Percentiles rank a stretch among this genome's conserved stretches.
These are phyloP conservation scores for Trypanosoma mega DNA, from an alignment of 208 protist genomes.

Conservation along the genomic window DNA sequence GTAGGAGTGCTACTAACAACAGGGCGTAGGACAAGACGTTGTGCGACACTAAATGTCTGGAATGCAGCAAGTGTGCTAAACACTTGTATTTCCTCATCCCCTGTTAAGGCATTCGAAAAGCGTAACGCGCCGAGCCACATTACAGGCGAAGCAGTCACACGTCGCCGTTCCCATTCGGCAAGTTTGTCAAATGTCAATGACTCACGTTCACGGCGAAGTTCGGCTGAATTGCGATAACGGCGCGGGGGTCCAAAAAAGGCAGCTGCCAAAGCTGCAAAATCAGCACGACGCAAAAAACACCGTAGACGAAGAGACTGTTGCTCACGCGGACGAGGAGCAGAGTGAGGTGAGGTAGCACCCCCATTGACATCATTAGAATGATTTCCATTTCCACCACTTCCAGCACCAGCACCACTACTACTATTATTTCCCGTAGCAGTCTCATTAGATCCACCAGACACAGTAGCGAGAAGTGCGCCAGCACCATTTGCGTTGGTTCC, in stretches of 20 bases:
- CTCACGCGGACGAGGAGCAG: background rate
- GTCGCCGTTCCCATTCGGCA: constrained; percentile 47
- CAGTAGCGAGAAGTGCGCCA: too few species aligned
- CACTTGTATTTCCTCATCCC: constrained; percentile 73
- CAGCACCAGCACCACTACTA: constrained; percentile 9
- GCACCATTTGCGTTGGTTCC: too few species aligned
- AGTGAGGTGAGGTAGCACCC: background rate
- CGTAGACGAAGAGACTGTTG: constrained; percentile 62
- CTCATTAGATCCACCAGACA: background rate
- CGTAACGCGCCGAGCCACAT: constrained; percentile 77
- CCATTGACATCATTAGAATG: background rate
- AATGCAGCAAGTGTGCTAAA: constrained; percentile 71
- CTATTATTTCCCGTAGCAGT: background rate
- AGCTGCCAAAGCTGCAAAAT: constrained; percentile 43
- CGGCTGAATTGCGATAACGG: constrained; percentile 17
- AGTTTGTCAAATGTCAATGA: constrained; percentile 55
- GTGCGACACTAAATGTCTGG: constrained; percentile 57
- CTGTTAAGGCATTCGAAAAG: constrained; percentile 62
- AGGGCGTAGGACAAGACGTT: constrained; percentile 26
- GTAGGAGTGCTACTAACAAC: background rate
- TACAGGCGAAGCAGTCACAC: constrained; percentile 41
- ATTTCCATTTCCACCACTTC: background rate
- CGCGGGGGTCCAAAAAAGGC: constrained; percentile 60
- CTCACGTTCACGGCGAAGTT: constrained; percentile 22
- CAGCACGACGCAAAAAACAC: constrained; percentile 52